Evolutionary conservation across 1,284 basidiomycete species (phyloP).

Genomic region (Trametes polyzona): DNA sequence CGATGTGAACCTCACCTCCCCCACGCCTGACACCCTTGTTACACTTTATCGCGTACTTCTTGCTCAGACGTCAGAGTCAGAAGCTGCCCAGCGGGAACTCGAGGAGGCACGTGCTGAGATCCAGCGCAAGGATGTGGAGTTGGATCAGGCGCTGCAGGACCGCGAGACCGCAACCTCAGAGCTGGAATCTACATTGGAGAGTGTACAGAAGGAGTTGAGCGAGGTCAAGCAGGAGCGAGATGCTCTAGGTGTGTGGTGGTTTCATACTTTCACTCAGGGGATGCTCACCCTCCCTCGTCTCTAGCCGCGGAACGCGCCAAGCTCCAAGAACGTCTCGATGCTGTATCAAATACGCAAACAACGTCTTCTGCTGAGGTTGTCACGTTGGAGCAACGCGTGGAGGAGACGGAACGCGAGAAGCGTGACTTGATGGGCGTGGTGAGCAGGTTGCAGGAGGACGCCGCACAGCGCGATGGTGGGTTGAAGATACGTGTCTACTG

Average conservation of each 20-base stretch:
- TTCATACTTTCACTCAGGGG: not conserved
- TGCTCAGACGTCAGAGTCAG: constrained; percentile 55
- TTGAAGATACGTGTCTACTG: too few relatives aligned
- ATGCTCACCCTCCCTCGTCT: constrained; percentile 1
- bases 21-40: constrained; percentile 60
- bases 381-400: constrained; percentile 58
- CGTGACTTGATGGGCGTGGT: constrained; percentile 76
- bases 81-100: constrained; percentile 57
- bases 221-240: constrained; percentile 62
- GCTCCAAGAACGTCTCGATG: constrained; percentile 57
- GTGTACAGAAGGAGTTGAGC: constrained; percentile 55
- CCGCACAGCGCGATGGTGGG: constrained; percentile 66
- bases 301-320: constrained; percentile 54
- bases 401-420: constrained; percentile 80
- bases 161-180: constrained; percentile 62
- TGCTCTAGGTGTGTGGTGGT: constrained; percentile 55
- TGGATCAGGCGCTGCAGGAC: constrained; percentile 80
- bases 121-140: constrained; percentile 73
- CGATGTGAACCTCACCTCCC: constrained; percentile 56
- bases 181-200: constrained; percentile 53
- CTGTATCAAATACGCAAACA: constrained; percentile 56
- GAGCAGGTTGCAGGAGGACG: constrained; percentile 74
- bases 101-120: constrained; percentile 67
- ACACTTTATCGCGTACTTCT: constrained; percentile 65
- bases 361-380: constrained; percentile 65